phyloP scores from a whole-genome alignment of 1,284 basidiomycete genomes.

The Moniliophthora roreri region DNA sequence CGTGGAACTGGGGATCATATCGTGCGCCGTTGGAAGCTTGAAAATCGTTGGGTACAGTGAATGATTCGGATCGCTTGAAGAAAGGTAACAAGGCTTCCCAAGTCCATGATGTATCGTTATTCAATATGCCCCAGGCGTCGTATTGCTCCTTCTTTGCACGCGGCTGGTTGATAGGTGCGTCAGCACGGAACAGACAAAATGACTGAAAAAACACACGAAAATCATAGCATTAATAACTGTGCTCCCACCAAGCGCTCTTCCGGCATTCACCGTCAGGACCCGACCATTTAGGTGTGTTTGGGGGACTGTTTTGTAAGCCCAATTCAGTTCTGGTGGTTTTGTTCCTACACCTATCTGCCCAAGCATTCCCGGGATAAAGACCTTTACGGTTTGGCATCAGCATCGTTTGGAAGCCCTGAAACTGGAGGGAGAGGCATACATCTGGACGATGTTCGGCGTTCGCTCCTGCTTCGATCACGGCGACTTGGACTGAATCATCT shows the following conservation, averaged over 20 bases:
- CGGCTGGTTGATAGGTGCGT: conserved; percentile 16
- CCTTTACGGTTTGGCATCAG: conserved; percentile 16
- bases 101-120: conserved; percentile 28
- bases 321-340: conserved; percentile 26
- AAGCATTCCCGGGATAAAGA: conserved; percentile 29
- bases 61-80: conserved; percentile 28
- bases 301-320: conserved; percentile 28
- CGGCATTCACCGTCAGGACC: conserved; percentile 23
- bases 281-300: conserved; percentile 24
- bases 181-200: not conserved
- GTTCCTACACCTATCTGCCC: conserved; percentile 21
- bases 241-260: conserved; percentile 29
- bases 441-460: conserved; percentile 29
- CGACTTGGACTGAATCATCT: conserved; percentile 13
- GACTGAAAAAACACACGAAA: conserved; percentile 22
- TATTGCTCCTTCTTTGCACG: conserved; percentile 29
- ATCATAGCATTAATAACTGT: conserved; percentile 31
- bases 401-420: not conserved
- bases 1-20: conserved; percentile 23
- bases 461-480: conserved; percentile 19
- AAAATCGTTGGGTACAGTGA: conserved; percentile 27
- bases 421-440: conserved; percentile 13
- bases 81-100: conserved; percentile 28
- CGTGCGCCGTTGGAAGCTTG: conserved; percentile 25
- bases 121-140: conserved; percentile 27